Conservation (phyloP, 2,329 filamentous ascomycete genomes). For the Cercospora zeina region DNA sequence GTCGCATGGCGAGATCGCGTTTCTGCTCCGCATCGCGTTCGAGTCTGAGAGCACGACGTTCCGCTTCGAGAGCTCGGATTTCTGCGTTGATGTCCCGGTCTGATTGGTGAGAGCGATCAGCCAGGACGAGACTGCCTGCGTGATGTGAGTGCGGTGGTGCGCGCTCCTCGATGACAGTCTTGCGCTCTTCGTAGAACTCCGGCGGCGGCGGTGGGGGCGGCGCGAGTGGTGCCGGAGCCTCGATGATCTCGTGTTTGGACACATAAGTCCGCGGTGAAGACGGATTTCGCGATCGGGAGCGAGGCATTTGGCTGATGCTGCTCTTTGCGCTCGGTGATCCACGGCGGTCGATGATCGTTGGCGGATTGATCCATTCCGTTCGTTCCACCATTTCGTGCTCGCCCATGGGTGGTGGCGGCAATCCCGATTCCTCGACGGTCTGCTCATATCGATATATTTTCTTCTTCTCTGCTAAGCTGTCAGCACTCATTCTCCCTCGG, state of each 20-base stretch:
- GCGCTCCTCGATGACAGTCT: slow-evolving; percentile 38
- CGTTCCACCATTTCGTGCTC: slow-evolving; percentile 40
- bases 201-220: slow-evolving; percentile 30
- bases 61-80: slow-evolving; percentile 70
- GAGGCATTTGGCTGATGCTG: slow-evolving; percentile 34
- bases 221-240: slow-evolving; percentile 28
- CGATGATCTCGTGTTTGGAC: slow-evolving; percentile 37
- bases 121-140: slow-evolving; percentile 24
- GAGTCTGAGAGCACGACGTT: slow-evolving; percentile 55
- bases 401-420: slow-evolving; percentile 32
- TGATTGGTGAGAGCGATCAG: slow-evolving; percentile 32
- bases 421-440: slow-evolving; percentile 25
- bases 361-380: slow-evolving; percentile 45
- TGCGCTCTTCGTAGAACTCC: slow-evolving; percentile 37
- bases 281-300: slow-evolving; percentile 30
- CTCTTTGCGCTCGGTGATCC: slow-evolving; percentile 34
- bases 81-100: slow-evolving; percentile 70
- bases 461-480: slow-evolving; percentile 39
- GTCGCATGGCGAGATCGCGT: slow-evolving; percentile 42
- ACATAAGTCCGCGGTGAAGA: slow-evolving; percentile 32
- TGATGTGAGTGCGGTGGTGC: slow-evolving; percentile 28
- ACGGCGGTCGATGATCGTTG: slow-evolving; percentile 37
- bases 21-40: slow-evolving; percentile 55
- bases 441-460: slow-evolving; percentile 42
- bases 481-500: slow-evolving; percentile 14